phyloP scores from a whole-genome alignment of 306 rosid genomes.

The Trifolium pratense region DNA sequence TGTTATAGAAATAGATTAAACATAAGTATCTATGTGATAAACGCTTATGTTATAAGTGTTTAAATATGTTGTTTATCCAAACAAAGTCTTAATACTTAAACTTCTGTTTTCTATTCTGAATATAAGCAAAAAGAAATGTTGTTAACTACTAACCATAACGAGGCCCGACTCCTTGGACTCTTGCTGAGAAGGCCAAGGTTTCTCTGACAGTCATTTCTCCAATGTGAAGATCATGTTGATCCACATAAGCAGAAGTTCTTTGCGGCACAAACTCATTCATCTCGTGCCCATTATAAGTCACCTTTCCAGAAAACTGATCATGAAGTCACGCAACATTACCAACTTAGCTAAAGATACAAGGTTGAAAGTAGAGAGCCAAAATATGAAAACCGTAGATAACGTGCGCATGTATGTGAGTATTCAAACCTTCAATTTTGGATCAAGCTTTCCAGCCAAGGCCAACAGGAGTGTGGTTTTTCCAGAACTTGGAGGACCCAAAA shows the following conservation, averaged over 20 bases:
- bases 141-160: constrained; percentile 65
- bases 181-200: constrained; percentile 84
- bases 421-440: constrained; percentile 61
- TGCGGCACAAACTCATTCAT: constrained; percentile 81
- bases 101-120: constrained; percentile 3
- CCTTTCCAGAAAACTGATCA: constrained; percentile 61
- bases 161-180: constrained; percentile 80
- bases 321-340: constrained; percentile 8
- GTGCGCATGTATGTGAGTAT: background rate
- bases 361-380: background rate
- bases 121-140: background rate
- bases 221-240: constrained; percentile 76
- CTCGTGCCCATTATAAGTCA: constrained; percentile 65
- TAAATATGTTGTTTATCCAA: background rate
- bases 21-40: background rate
- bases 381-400: background rate
- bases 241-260: constrained; percentile 77
- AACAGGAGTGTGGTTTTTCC: constrained; percentile 80
- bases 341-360: background rate
- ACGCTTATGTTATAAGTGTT: background rate
- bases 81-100: background rate
- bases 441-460: constrained; percentile 82
- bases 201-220: constrained; percentile 85
- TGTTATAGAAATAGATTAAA: background rate
- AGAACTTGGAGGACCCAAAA: constrained; percentile 87